Evolutionary conservation across 2,329 filamentous ascomycete species (phyloP), one percentile per base, ranked within the genome.

Genomic region (Sporothrix brunneoviolacea): DNA sequence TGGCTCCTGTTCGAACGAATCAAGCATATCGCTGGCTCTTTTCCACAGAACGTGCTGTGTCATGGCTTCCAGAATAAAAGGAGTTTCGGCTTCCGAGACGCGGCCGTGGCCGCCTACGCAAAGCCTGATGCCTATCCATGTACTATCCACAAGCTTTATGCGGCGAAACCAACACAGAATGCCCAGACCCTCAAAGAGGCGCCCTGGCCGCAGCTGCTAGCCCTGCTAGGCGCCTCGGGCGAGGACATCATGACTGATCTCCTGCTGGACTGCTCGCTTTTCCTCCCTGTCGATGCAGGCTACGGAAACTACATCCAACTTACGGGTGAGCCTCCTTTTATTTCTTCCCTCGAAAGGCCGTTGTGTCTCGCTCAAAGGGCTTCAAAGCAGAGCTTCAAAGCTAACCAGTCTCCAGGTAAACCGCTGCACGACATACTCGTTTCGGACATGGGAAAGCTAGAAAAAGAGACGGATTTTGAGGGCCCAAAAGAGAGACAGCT

Each of bases 191-290:
- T 98, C 47, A 94, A 86, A 64, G 66, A 73, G 21, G 65, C 72
- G 7, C 79, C 85, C 35, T 98, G 93, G 93, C 80, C 83, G 12
- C 77, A 84, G 51, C 62, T 96, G 10, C 76, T 94, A 16, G 73
- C 76, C 22, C 68, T 95, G 4, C 69, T 97, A 10, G 93, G 91
- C 0, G 76, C 76, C 53, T 80, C 81, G 42, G 88, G 88, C 3
- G 86, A 94, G 54, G 74, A 74, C 21, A 82, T 91, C 53, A 88
- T 96, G 79, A 75, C 88, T 46, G 77, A 86, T 58, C 69, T 95
- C 52, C 72, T 97, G 5, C 66, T 91, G 2, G 81, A 93, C 54
- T 88, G 84, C 64, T 85, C 86, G 7, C 69, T 97, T 6, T 98
- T 93, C 61, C 60, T 79, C 12, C 68, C 77, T 4, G 65, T 94